These are phyloP conservation scores for Trichoderma sp. DNA, from an alignment of 2,329 filamentous ascomycete genomes.

Conservation along the genomic window DNA sequence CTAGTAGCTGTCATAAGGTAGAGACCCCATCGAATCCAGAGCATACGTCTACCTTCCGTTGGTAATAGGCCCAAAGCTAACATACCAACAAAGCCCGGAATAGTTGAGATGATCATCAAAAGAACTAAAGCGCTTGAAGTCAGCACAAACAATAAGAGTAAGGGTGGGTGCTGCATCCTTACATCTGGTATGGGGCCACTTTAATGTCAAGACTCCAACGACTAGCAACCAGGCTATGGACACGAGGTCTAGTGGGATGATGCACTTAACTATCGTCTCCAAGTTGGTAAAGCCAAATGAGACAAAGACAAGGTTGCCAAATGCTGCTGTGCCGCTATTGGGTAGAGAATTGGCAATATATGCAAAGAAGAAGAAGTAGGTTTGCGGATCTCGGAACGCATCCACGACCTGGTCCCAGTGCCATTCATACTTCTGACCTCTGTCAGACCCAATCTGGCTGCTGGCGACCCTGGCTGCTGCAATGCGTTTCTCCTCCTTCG, in stretches of 20 bases:
- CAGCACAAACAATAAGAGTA: background rate
- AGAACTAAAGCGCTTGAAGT: background rate
- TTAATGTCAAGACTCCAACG: background rate
- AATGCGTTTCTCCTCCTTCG: background rate
- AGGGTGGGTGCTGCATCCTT: background rate
- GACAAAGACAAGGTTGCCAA: background rate
- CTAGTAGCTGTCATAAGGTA: background rate
- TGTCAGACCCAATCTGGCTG: background rate
- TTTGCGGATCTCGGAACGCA: background rate
- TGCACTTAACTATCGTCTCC: background rate
- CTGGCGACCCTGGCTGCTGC: background rate
- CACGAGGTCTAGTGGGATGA: background rate
- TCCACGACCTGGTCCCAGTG: background rate
- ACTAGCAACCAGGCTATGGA: background rate
- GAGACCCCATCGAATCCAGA: background rate
- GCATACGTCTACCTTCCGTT: background rate
- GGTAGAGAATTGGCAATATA: background rate
- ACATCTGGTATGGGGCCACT: background rate
- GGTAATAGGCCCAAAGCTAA: background rate
- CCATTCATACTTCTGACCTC: background rate
- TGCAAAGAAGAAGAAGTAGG: background rate
- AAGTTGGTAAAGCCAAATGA: background rate
- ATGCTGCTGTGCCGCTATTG: background rate
- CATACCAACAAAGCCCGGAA: background rate
- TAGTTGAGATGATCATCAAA: background rate